Evolutionary conservation across 2,329 filamentous ascomycete genomes (phyloP).

Genomic region (Scopulariopsis brevicaulis): DNA sequence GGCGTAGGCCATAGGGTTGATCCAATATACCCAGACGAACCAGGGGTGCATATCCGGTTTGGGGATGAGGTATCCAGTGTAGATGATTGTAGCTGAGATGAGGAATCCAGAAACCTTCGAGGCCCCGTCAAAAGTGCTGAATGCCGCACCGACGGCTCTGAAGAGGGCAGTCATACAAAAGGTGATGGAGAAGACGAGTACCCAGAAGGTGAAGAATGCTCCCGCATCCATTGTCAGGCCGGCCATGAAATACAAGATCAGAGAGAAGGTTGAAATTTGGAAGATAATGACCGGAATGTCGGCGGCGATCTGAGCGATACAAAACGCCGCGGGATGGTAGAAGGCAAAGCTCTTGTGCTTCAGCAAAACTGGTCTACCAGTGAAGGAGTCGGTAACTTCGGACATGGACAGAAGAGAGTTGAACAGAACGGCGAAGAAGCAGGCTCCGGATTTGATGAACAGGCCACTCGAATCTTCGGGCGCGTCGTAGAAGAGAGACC

Average conservation of each 20-base stretch:
- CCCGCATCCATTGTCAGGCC: slow-evolving; percentile 37
- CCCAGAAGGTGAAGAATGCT: slow-evolving; percentile 52
- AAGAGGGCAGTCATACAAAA: slow-evolving; percentile 50
- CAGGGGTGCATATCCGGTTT: slow-evolving; percentile 50
- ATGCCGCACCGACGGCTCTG: slow-evolving; percentile 41
- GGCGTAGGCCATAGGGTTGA: slow-evolving; percentile 57
- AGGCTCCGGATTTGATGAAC: slow-evolving; percentile 51
- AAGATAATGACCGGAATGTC: slow-evolving; percentile 45
- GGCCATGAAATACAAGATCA: slow-evolving; percentile 55
- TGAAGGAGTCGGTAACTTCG: slow-evolving; percentile 54
- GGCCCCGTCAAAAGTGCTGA: slow-evolving; percentile 44
- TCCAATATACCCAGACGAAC: slow-evolving; percentile 53
- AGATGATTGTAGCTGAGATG: slow-evolving; percentile 43
- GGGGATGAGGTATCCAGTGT: slow-evolving; percentile 53
- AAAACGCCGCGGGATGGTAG: slow-evolving; percentile 46
- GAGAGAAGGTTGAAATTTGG: slow-evolving; percentile 44
- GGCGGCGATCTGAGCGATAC: slow-evolving; percentile 43
- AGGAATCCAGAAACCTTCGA: slow-evolving; percentile 42
- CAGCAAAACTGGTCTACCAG: slow-evolving; percentile 43
- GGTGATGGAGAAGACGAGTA: slow-evolving; percentile 35
- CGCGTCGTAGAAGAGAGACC: slow-evolving; percentile 58
- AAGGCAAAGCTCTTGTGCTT: slow-evolving; percentile 48
- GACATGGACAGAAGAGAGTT: slow-evolving; percentile 52
- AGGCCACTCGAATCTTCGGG: slow-evolving; percentile 44
- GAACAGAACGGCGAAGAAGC: slow-evolving; percentile 54